phyloP scores from a whole-genome alignment of 2,329 filamentous ascomycete species.

The Hymenotorrendiella dingleyae region DNA sequence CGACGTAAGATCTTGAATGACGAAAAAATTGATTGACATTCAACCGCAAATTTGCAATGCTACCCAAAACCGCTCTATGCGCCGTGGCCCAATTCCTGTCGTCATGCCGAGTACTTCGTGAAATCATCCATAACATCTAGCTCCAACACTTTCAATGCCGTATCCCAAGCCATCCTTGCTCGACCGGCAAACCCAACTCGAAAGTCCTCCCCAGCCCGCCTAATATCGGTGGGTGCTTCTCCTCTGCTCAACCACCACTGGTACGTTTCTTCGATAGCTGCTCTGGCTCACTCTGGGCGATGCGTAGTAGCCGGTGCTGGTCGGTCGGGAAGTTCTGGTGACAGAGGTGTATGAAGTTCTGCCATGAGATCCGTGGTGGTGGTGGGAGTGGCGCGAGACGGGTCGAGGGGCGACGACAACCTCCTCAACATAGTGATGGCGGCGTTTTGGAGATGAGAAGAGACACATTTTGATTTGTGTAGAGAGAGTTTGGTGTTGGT shows the following conservation, averaged over 20 bases:
- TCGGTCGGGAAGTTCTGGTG: conserved; percentile 17
- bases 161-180: too few species aligned
- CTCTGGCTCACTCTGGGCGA: conserved; percentile 23
- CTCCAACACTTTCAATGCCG: too few species aligned
- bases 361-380: conserved; percentile 11
- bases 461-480: conserved; percentile 21
- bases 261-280: conserved; percentile 20
- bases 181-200: too few species aligned
- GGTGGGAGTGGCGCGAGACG: conserved; percentile 20
- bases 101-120: too few species aligned
- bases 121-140: too few species aligned
- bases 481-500: background rate
- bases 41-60: too few species aligned
- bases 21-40: too few species aligned
- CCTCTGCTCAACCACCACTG: conserved; percentile 22
- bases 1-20: too few species aligned
- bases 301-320: conserved; percentile 14
- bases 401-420: conserved; percentile 24
- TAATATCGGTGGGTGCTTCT: conserved; percentile 18
- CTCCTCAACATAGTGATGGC: conserved; percentile 23
- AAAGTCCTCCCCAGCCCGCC: background rate
- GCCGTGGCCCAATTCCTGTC: too few species aligned
- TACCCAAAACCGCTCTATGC: too few species aligned
- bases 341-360: conserved; percentile 24
- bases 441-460: conserved; percentile 21